Percentiles rank a stretch among this genome's conserved stretches.
Evolutionary conservation across 495 filamentous ascomycete species (phyloP).

Genomic region (Xylaria sp.): DNA sequence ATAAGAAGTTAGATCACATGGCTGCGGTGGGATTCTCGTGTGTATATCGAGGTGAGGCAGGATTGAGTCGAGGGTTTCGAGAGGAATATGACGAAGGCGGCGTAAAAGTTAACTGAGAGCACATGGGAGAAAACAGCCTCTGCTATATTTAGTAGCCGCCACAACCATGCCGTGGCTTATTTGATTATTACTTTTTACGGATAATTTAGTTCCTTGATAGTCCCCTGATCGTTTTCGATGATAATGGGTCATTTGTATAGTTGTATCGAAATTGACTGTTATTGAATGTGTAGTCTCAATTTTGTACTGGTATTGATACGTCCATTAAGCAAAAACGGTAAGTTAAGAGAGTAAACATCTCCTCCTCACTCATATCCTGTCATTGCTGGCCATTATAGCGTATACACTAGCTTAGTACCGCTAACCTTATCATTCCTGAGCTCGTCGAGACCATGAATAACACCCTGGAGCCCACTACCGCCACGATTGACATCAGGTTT

Average conservation of each 20-base stretch:
- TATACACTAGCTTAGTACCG: conserved; percentile 49
- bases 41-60: background rate
- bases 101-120: background rate
- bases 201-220: background rate
- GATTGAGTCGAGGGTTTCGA: background rate
- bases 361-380: background rate
- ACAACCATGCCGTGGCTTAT: background rate
- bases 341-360: background rate
- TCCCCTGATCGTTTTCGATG: background rate
- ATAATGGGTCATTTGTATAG: background rate
- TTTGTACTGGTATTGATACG: background rate
- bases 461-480: conserved; percentile 45
- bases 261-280: background rate
- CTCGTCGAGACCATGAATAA: conserved; percentile 46
- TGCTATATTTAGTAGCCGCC: background rate
- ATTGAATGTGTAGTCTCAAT: background rate
- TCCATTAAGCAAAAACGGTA: background rate
- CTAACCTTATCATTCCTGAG: conserved; percentile 43
- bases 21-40: too few relatives aligned
- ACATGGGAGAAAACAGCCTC: background rate
- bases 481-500: conserved; percentile 40
- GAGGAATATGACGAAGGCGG: background rate
- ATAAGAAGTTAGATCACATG: too few relatives aligned
- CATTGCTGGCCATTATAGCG: conserved; percentile 21
- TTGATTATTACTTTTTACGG: background rate